Percentiles rank a stretch among this genome's conserved stretches.
phyloP scores from a whole-genome alignment of 2,329 filamentous ascomycete genomes.

The Escovopsis sp. region DNA sequence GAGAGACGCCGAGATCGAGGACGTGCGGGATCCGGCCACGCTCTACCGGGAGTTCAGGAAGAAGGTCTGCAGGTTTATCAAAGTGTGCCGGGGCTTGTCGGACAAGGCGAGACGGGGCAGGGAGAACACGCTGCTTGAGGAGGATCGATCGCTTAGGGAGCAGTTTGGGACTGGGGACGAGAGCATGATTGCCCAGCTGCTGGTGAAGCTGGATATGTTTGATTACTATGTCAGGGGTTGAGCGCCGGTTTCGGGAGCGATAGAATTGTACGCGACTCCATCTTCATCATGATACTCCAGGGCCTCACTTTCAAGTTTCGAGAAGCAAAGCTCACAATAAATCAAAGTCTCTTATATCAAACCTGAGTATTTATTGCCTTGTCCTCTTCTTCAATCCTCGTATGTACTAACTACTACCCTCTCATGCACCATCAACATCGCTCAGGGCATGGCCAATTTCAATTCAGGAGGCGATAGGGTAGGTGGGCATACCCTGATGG shows the following conservation, averaged over 20 bases:
- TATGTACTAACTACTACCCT: too few species aligned
- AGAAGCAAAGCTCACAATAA: too few species aligned
- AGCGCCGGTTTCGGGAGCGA: too few species aligned
- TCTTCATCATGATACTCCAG: background rate
- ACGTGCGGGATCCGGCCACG: slow-evolving; percentile 15
- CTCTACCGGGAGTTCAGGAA: slow-evolving; percentile 55
- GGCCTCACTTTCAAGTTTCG: background rate
- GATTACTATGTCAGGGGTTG: slow-evolving; percentile 39
- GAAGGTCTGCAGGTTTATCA: slow-evolving; percentile 61
- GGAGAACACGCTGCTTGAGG: slow-evolving; percentile 15
- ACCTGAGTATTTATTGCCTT: too few species aligned
- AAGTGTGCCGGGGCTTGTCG: slow-evolving; percentile 51
- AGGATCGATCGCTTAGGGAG: slow-evolving; percentile 19
- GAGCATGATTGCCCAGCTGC: slow-evolving; percentile 52
- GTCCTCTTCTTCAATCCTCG: too few species aligned
- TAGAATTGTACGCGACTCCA: background rate
- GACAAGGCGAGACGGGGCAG: slow-evolving; percentile 40
- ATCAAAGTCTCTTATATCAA: too few species aligned
- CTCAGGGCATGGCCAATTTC: too few species aligned
- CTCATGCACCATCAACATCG: too few species aligned
- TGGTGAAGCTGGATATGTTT: slow-evolving; percentile 57
- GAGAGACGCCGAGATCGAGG: slow-evolving; percentile 7
- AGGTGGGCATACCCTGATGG: too few species aligned
- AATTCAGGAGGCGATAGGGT: too few species aligned
- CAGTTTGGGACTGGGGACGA: slow-evolving; percentile 26